Conservation (phyloP, 78 protist species). For the Creolimax fragrantissima region DNA sequence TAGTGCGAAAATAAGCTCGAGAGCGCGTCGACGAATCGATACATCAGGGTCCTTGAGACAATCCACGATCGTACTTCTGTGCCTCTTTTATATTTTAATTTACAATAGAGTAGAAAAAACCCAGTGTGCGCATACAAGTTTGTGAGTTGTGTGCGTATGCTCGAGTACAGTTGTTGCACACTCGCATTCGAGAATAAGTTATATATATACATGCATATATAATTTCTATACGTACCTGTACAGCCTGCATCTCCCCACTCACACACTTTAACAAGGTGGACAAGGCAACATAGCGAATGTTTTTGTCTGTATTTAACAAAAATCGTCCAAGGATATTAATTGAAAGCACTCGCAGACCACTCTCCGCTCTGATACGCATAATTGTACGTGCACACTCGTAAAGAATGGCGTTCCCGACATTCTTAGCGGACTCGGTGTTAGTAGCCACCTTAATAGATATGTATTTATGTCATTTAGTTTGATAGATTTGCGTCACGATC, state of each 20-base stretch:
- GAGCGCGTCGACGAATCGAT: conserved; percentile 91
- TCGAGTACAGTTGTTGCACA: background rate
- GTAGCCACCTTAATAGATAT: too few species aligned
- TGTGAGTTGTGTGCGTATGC: background rate
- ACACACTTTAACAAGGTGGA: conserved; percentile 52
- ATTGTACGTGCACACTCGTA: conserved; percentile 91
- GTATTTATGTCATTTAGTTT: background rate
- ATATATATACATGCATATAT: background rate
- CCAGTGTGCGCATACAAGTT: too few species aligned
- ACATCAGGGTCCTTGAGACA: conserved; percentile 95
- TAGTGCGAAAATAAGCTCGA: conserved; percentile 84
- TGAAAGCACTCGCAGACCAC: conserved; percentile 82
- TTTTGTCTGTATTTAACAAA: conserved; percentile 82
- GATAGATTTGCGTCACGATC: background rate
- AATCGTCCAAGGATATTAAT: conserved; percentile 91
- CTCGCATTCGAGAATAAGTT: background rate
- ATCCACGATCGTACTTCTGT: conserved; percentile 80
- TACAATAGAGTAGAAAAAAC: too few species aligned
- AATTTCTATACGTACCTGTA: conserved; percentile 13
- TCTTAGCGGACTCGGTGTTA: conserved; percentile 79
- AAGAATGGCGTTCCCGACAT: conserved; percentile 91
- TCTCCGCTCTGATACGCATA: conserved; percentile 76
- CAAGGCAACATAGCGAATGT: conserved; percentile 85
- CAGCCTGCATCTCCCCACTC: conserved; percentile 60
- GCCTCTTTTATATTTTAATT: conserved; percentile 86